A percentile compares a stretch with the other conserved stretches of the same genome.
Evolutionary conservation across 805 yeast species (phyloP).

Genomic region (Clavispora phyllophila): DNA sequence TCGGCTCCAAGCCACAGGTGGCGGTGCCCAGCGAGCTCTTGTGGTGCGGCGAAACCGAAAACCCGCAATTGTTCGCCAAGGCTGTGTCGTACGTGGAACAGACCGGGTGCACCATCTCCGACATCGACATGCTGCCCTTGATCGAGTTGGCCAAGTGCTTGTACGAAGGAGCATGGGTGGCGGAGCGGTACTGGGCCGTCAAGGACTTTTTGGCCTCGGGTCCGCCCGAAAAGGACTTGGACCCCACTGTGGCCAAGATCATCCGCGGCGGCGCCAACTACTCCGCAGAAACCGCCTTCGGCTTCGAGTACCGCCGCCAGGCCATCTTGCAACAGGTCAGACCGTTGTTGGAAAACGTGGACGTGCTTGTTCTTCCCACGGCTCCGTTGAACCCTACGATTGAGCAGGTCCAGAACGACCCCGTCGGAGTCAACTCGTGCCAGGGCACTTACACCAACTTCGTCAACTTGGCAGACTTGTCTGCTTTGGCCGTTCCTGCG

Average conservation of each 20-base stretch:
- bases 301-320: conserved; percentile 82
- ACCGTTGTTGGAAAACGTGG: conserved; percentile 52
- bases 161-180: conserved; percentile 99
- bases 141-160: conserved; percentile 79
- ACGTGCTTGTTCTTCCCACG: conserved; percentile 85
- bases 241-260: conserved; percentile 76
- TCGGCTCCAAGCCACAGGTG: conserved; percentile 55
- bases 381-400: conserved; percentile 90
- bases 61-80: conserved; percentile 59
- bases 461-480: conserved; percentile 88
- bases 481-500: conserved; percentile 87
- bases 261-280: conserved; percentile 73
- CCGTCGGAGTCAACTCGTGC: conserved; percentile 73
- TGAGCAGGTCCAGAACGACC: conserved; percentile 67
- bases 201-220: conserved; percentile 64
- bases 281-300: conserved; percentile 79
- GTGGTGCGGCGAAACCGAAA: conserved; percentile 80
- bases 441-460: conserved; percentile 99
- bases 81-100: conserved; percentile 49
- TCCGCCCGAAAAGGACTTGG: conserved; percentile 67
- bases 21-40: conserved; percentile 71
- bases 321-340: conserved; percentile 65
- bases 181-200: conserved; percentile 85
- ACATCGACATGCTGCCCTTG: conserved; percentile 69
- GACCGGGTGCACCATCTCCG: conserved; percentile 50